Conservation (phyloP, 805 yeast genomes). For the Cyberlindnera amylophila region DNA sequence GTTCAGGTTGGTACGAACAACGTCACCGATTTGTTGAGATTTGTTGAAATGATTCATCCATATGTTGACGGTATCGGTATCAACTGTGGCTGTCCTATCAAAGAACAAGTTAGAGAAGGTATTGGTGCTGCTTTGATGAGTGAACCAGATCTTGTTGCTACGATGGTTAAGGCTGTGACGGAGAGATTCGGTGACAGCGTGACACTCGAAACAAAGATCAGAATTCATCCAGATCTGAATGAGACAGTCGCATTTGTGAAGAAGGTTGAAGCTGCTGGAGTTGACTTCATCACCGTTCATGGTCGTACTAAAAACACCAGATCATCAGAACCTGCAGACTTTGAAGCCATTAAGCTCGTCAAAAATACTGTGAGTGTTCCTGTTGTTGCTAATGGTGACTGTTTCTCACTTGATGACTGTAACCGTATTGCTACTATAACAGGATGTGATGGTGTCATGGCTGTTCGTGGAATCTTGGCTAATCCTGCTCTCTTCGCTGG, state of each 20-base stretch:
- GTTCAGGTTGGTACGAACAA: slow-evolving; percentile 92
- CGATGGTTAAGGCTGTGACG: slow-evolving; percentile 83
- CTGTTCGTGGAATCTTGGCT: slow-evolving; percentile 80
- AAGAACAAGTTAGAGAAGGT: slow-evolving; percentile 91
- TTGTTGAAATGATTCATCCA: slow-evolving; percentile 86
- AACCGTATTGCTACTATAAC: slow-evolving; percentile 57
- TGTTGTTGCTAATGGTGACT: slow-evolving; percentile 98
- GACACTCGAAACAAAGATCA: slow-evolving; percentile 86
- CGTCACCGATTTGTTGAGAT: slow-evolving; percentile 72
- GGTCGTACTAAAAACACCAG: slow-evolving; percentile 86
- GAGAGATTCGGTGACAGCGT: slow-evolving; percentile 63
- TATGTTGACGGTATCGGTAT: slow-evolving; percentile 91
- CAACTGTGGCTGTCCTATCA: slow-evolving; percentile 97
- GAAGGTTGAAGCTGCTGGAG: slow-evolving; percentile 80
- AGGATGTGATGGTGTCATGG: slow-evolving; percentile 90
- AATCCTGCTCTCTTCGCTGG: slow-evolving; percentile 91
- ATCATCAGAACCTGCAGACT: slow-evolving; percentile 77
- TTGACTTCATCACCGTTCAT: slow-evolving; percentile 90
- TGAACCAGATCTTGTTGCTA: slow-evolving; percentile 72
- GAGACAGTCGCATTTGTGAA: slow-evolving; percentile 73
- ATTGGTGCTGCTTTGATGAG: slow-evolving; percentile 95
- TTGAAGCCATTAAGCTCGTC: slow-evolving; percentile 72
- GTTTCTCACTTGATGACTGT: slow-evolving; percentile 67
- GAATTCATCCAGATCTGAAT: slow-evolving; percentile 74
- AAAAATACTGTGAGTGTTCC: slow-evolving; percentile 55